These are phyloP conservation scores for Penicillium sp. DNA, from an alignment of 2,329 filamentous ascomycete genomes.

Conservation along the genomic window DNA sequence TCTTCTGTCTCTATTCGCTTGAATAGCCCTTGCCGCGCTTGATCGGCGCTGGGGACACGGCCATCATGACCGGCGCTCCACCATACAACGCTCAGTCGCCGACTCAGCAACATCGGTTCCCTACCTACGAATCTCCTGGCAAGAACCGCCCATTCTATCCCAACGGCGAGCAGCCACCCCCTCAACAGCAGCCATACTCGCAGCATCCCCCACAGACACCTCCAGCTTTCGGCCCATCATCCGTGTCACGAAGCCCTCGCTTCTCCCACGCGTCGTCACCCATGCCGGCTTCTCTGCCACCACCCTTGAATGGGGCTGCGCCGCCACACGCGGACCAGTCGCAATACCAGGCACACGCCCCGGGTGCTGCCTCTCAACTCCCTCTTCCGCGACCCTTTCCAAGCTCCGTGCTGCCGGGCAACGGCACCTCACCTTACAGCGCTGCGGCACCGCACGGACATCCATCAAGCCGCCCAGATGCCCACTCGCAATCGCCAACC, in stretches of 20 bases:
- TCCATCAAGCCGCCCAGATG: slow-evolving; percentile 37
- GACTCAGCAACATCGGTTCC: slow-evolving; percentile 43
- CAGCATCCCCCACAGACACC: slow-evolving; percentile 45
- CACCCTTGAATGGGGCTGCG: slow-evolving; percentile 39
- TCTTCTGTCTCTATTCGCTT: background rate
- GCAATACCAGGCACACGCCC: slow-evolving; percentile 37
- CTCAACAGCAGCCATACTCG: slow-evolving; percentile 33
- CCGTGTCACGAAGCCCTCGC: slow-evolving; percentile 42
- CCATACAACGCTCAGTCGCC: slow-evolving; percentile 48
- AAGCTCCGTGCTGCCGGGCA: slow-evolving; percentile 35
- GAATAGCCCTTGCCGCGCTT: slow-evolving; percentile 26
- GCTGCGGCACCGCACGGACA: slow-evolving; percentile 43
- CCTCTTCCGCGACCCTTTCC: slow-evolving; percentile 38
- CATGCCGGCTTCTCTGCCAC: slow-evolving; percentile 39
- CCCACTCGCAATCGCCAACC: slow-evolving; percentile 43
- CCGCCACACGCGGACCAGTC: slow-evolving; percentile 33
- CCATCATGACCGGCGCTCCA: slow-evolving; percentile 46
- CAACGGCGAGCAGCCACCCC: slow-evolving; percentile 37
- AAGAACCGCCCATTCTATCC: slow-evolving; percentile 44
- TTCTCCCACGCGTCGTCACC: slow-evolving; percentile 43
- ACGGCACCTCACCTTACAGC: slow-evolving; percentile 39
- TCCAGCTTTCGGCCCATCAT: slow-evolving; percentile 38
- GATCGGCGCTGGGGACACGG: slow-evolving; percentile 29
- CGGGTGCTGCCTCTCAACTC: slow-evolving; percentile 32
- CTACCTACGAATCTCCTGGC: slow-evolving; percentile 44